Evolutionary conservation across 371 early-diverging fungal species (phyloP), one percentile per base, ranked within the genome.

Genomic region (Basidiobolus meristosporus): DNA sequence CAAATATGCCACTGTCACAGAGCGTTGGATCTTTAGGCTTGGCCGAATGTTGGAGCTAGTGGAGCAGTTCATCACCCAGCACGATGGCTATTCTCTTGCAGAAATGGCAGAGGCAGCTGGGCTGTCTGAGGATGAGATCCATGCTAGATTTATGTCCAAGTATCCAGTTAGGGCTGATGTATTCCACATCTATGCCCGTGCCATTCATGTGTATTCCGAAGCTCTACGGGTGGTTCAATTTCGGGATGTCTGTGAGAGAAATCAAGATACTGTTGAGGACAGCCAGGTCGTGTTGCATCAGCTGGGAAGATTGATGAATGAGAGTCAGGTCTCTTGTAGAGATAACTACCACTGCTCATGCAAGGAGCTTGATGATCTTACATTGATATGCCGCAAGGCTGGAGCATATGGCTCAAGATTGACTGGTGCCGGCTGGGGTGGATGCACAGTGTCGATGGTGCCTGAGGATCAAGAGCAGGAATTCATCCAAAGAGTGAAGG

Each of bases 381-480:
- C 77, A 29, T 45, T 51, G 1, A 54, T 89, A 26, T 59, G 80
- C 70, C 22, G 74, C 65, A n/a, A n/a, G n/a, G n/a, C n/a, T n/a
- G n/a, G n/a, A 10, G 73, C 89, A 0, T 57, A 62, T 32, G 91
- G 90, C 12, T 77, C 82, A 15, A 57, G 92, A 32, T 61, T 91
- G 30, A 89, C 86, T 12, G 92, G 93, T 26, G 96, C 93, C 35
- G 96, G 95, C 5, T 96, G 93, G 93, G 96, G 92, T 43, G 93
- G 93, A 20, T 83, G 87, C 48, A 77, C 89, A 0, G 86, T 95
- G 17, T 79, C 79, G 34, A 58, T 92, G 43, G 80, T 90, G 0
- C 57, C 73, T 16, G 76, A 65, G 45, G 61, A 68, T 34, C 56
- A 62, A 10, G 77, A 81, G 0, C 54, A 62, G 6, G 48, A 42